Base-by-base conservation (phyloP, 257 asterid species). In the Cruciata laevipes region DNA sequence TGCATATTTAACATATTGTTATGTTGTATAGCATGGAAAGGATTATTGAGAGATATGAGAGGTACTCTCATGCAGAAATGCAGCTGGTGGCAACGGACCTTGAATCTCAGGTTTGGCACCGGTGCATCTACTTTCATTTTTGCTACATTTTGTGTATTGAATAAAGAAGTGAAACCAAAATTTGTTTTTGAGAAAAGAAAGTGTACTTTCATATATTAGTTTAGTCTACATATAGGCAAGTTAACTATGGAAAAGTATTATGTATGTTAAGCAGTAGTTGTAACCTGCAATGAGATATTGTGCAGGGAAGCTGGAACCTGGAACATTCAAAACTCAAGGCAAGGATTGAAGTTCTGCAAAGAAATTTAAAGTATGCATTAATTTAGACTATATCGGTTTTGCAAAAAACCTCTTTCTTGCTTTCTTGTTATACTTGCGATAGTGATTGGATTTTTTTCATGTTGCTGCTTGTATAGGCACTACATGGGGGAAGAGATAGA, bases 251-350 rank as follows among this genome's bases (percentile, higher is more conserved):
- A n/a, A 47, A 47, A 14, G 2, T n/a, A n/a, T n/a, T n/a, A 47
- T 17, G 2, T 11, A 13, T 35, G 7, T 38, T 18, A 53, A 53
- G 30, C 12, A 18, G 4, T n/a, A n/a, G 60, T 53, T 6, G 25
- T 53, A 20, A 53, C 27, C 30, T 27, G 30, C 30, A 27, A 27
- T 27, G 30, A 7, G 23, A 23, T 2, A 1, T 60, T 61, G 44
- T 59, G 63, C 83, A 89, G 95, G 94, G 73, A 74, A 85, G 80
- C 79, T 89, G 96, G 97, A 80, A 71, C 70, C 74, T 89, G 52
- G 95, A 86, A 77, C 84, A 86, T 82, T 95, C 97, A 44, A 92
- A 89, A 74, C 95, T 89, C 23, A 89, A 92, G 83, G 91, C 95
- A 0, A 86, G 97, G 70, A 71, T 89, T 79, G 97, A 92, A 75